phyloP scores from a whole-genome alignment of 2,329 filamentous ascomycete species.

The Huntiella decipiens region DNA sequence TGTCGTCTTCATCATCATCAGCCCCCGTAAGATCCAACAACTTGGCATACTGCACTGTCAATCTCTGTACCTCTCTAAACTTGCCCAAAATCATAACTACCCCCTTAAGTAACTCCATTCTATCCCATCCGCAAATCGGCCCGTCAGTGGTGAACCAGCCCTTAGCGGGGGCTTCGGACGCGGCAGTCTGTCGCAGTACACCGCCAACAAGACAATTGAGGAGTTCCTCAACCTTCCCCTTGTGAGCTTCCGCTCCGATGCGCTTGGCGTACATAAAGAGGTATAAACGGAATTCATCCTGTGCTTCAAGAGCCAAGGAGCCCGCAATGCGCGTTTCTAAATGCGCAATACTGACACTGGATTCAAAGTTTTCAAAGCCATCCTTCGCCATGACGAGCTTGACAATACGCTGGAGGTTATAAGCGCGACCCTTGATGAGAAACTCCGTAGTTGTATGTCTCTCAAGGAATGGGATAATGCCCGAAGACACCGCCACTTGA shows the following conservation, averaged over 20 bases:
- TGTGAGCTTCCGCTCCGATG: conserved; percentile 72
- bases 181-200: conserved; percentile 37
- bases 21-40: conserved; percentile 46
- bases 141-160: conserved; percentile 51
- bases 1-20: conserved; percentile 22
- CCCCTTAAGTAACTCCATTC: conserved; percentile 70
- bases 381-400: conserved; percentile 76
- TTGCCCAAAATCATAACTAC: conserved; percentile 84
- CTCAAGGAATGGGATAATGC: conserved; percentile 83
- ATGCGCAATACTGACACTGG: conserved; percentile 79
- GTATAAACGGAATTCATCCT: conserved; percentile 85
- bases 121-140: conserved; percentile 76
- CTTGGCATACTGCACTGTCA: conserved; percentile 87
- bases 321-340: conserved; percentile 88
- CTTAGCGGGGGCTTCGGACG: conserved; percentile 16
- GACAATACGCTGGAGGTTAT: conserved; percentile 77
- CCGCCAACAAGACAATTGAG: conserved; percentile 65
- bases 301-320: conserved; percentile 63
- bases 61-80: conserved; percentile 68
- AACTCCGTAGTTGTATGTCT: conserved; percentile 89
- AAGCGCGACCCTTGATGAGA: conserved; percentile 75
- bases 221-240: conserved; percentile 81
- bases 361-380: conserved; percentile 83
- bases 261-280: conserved; percentile 97
- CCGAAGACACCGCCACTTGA: conserved; percentile 49